Evolutionary conservation across 306 rosid genomes (phyloP).

Genomic region (Dryas octopetala): DNA sequence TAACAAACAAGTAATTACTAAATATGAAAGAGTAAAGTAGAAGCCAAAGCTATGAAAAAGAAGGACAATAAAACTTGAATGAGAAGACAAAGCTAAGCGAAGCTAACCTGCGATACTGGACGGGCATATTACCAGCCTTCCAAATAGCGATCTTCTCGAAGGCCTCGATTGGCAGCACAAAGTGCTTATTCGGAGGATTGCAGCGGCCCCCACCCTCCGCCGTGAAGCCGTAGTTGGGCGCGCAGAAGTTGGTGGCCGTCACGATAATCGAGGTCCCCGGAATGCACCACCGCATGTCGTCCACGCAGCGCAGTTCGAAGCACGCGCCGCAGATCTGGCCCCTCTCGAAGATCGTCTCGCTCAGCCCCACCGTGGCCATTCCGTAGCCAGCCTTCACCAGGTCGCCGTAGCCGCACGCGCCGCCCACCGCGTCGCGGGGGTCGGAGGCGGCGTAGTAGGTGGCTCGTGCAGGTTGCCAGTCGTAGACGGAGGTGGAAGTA

Average conservation of each 20-base stretch:
- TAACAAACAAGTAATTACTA: too few relatives aligned
- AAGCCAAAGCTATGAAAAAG: not conserved
- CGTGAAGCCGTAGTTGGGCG: slow-evolving; percentile 82
- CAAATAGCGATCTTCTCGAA: slow-evolving; percentile 97
- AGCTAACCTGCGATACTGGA: slow-evolving; percentile 78
- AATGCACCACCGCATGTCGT: slow-evolving; percentile 87
- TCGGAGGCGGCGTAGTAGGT: slow-evolving; percentile 88
- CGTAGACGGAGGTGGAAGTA: slow-evolving; percentile 36
- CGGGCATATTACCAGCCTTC: slow-evolving; percentile 97
- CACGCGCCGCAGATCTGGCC: slow-evolving; percentile 99
- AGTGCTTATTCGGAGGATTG: slow-evolving; percentile 83
- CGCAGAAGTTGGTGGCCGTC: slow-evolving; percentile 87
- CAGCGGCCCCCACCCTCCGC: slow-evolving; percentile 90
- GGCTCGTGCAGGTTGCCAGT: slow-evolving; percentile 88
- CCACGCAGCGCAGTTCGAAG: slow-evolving; percentile 72
- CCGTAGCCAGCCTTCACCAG: slow-evolving; percentile 71
- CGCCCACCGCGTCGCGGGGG: slow-evolving; percentile 83
- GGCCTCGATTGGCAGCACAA: slow-evolving; percentile 87
- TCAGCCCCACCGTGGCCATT: slow-evolving; percentile 81
- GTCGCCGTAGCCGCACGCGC: slow-evolving; percentile 96
- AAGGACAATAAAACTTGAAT: not conserved
- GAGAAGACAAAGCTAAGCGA: not conserved
- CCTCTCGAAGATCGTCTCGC: slow-evolving; percentile 69
- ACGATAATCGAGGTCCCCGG: slow-evolving; percentile 85
- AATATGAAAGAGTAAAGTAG: slow-evolving; percentile 2